Evolutionary conservation across 176 grass and related monocot genomes (phyloP).

Genomic region (Carex kokanica): DNA sequence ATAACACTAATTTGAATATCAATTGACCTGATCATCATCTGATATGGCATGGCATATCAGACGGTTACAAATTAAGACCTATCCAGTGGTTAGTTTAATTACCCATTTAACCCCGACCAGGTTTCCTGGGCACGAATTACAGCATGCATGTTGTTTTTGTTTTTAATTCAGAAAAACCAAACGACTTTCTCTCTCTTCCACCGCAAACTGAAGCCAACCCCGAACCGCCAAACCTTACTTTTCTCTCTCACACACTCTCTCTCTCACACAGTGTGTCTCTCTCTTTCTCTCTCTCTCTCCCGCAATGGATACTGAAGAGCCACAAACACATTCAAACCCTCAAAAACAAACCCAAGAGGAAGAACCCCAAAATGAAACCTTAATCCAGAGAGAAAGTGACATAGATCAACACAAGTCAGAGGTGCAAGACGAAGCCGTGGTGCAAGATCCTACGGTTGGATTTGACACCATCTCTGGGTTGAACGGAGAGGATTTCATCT

Average conservation of each 20-base stretch:
- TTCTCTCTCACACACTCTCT: not conserved
- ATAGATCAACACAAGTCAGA: not conserved
- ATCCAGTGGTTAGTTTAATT: not conserved
- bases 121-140: not conserved
- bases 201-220: constrained; percentile 16
- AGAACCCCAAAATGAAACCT: not conserved
- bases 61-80: not conserved
- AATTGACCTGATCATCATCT: not conserved
- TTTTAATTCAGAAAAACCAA: not conserved
- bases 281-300: not conserved
- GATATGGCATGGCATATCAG: not conserved
- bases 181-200: constrained; percentile 7
- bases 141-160: not conserved
- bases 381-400: not conserved
- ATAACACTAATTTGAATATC: too few relatives aligned
- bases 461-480: constrained; percentile 2
- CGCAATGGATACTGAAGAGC: not conserved
- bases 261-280: not conserved
- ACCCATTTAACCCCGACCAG: not conserved
- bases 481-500: constrained; percentile 55
- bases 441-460: not conserved
- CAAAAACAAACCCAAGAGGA: not conserved
- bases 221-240: not conserved
- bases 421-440: not conserved
- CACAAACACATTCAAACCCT: not conserved